Evolutionary conservation across 768 basidiomycete genomes (phyloP).

Genomic region (Suillus ampliporus): DNA sequence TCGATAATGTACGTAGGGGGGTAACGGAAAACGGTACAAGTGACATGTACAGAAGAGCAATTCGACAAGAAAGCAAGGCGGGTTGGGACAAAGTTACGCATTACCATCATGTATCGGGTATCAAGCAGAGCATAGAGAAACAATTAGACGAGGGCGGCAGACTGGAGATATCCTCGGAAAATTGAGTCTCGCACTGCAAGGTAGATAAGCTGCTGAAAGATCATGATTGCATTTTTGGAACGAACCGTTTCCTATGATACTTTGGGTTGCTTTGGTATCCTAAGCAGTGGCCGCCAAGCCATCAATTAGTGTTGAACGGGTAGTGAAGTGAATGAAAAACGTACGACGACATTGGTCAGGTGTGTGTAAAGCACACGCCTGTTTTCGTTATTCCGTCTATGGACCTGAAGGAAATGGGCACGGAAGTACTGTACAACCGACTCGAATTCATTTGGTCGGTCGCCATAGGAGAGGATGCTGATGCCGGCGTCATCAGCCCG

Average conservation of each 20-base stretch:
- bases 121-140: neutral
- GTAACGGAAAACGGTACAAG: neutral
- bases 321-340: slow-evolving; percentile 22
- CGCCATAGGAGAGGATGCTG: slow-evolving; percentile 83
- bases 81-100: neutral
- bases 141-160: slow-evolving; percentile 66
- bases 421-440: slow-evolving; percentile 87
- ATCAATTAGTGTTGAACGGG: slow-evolving; percentile 6
- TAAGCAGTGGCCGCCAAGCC: slow-evolving; percentile 31
- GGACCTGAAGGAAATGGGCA: slow-evolving; percentile 83
- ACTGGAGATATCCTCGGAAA: slow-evolving; percentile 76
- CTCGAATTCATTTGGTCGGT: slow-evolving; percentile 82
- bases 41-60: neutral
- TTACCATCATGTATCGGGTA: neutral
- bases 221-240: slow-evolving; percentile 12
- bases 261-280: slow-evolving; percentile 86
- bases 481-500: slow-evolving; percentile 11
- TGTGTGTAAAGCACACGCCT: slow-evolving; percentile 83
- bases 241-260: slow-evolving; percentile 82
- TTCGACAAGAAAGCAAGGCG: slow-evolving; percentile 6
- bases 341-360: slow-evolving; percentile 79
- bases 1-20: slow-evolving; percentile 4
- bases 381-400: slow-evolving; percentile 79
- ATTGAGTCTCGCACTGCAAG: slow-evolving; percentile 71
- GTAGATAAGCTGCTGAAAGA: slow-evolving; percentile 13